Conservation (phyloP, 805 yeast genomes). For the Isabelozyma pseudorhagii region DNA sequence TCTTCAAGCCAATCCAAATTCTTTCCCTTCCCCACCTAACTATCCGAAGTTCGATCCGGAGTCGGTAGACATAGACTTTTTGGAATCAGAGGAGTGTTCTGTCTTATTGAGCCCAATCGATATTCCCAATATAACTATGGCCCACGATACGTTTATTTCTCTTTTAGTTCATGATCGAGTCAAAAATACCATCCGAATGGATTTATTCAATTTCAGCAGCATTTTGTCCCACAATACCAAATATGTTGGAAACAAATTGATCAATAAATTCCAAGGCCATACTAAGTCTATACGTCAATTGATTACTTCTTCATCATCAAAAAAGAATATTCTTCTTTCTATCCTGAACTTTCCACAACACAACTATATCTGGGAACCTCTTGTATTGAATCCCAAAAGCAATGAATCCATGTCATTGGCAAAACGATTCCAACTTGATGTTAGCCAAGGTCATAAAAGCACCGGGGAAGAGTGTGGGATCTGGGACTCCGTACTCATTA, state of each 20-base stretch:
- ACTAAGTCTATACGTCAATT: constrained; percentile 71
- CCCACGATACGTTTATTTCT: neutral
- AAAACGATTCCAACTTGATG: constrained; percentile 29
- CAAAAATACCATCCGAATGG: constrained; percentile 29
- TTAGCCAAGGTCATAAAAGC: constrained; percentile 7
- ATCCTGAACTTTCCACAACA: constrained; percentile 35
- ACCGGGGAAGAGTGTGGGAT: neutral
- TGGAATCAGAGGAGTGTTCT: constrained; percentile 10
- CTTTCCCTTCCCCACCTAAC: constrained; percentile 7
- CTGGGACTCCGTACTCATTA: neutral
- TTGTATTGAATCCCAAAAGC: constrained; percentile 14
- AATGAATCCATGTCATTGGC: constrained; percentile 24
- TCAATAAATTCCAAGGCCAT: constrained; percentile 76
- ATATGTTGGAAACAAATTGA: constrained; percentile 13
- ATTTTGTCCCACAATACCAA: neutral
- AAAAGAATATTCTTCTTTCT: constrained; percentile 29
- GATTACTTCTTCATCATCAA: constrained; percentile 51
- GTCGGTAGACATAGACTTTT: neutral
- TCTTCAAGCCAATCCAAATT: constrained; percentile 7
- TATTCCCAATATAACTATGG: neutral
- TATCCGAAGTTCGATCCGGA: constrained; percentile 1
- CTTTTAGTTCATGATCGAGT: constrained; percentile 35
- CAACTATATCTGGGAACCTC: constrained; percentile 43
- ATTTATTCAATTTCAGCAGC: constrained; percentile 12
- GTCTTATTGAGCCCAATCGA: constrained; percentile 4